A percentile compares a stretch with the other conserved stretches of the same genome.
Conservation (phyloP, 768 basidiomycete genomes). For the Baorangia bicolor region DNA sequence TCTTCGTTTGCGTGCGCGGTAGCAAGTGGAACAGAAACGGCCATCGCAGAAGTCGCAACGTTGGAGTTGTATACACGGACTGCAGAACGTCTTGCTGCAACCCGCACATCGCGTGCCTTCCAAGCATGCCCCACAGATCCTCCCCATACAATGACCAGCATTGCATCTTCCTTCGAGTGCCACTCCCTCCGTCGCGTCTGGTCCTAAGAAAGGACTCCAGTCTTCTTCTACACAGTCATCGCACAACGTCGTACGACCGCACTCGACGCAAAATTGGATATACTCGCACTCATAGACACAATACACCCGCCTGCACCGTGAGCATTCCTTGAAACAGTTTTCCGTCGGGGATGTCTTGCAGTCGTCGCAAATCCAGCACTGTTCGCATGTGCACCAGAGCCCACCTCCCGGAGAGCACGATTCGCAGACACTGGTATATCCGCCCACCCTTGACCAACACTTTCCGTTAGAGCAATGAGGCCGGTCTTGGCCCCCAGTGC, state of each 20-base stretch:
- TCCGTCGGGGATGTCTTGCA: conserved; percentile 10
- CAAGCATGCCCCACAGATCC: conserved; percentile 14
- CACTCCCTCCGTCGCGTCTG: conserved; percentile 12
- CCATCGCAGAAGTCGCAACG: conserved; percentile 5
- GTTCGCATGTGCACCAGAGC: conserved; percentile 21
- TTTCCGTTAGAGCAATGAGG: conserved; percentile 12
- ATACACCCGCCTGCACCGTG: conserved; percentile 17
- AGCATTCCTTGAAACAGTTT: conserved; percentile 14
- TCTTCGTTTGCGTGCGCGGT: background rate
- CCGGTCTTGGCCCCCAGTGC: background rate
- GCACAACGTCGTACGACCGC: conserved; percentile 21
- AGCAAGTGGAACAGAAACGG: conserved; percentile 9
- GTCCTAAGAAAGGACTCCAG: background rate
- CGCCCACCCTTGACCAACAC: conserved; percentile 20
- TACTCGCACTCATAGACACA: conserved; percentile 24
- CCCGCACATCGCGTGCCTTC: conserved; percentile 11
- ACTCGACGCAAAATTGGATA: conserved; percentile 21
- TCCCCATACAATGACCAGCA: background rate
- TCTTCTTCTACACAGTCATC: conserved; percentile 30
- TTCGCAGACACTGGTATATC: conserved; percentile 14
- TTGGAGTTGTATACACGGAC: conserved; percentile 7
- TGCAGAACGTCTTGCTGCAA: conserved; percentile 14
- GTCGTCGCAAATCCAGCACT: conserved; percentile 25
- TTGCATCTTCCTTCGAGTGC: conserved; percentile 1
- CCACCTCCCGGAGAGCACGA: conserved; percentile 20